A percentile compares a stretch with the other conserved stretches of the same genome.
Conservation (phyloP, 106 monocot genomes). For the Dendrobium catenatum region DNA sequence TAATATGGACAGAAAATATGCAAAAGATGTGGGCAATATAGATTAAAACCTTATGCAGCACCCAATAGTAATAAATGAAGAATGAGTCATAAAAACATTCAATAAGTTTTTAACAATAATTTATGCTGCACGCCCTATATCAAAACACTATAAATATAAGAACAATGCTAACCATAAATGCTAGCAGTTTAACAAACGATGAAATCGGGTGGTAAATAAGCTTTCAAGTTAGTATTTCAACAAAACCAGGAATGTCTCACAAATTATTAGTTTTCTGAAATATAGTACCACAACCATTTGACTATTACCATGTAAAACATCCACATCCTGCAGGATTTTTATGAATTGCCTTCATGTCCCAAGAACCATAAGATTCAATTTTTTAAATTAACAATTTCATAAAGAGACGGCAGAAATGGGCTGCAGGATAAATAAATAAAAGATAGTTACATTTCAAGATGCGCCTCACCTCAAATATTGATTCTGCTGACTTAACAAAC, state of each 20-base stretch:
- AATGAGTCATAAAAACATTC: not conserved
- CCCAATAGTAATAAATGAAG: no score
- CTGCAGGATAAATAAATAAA: not conserved
- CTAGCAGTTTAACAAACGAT: not conserved
- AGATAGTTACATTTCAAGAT: not conserved
- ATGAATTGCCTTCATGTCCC: not conserved
- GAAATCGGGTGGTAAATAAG: not conserved
- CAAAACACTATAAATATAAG: not conserved
- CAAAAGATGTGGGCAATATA: no score
- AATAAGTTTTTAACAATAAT: not conserved
- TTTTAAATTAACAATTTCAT: not conserved
- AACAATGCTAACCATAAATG: not conserved
- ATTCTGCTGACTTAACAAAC: slow-evolving; percentile 77
- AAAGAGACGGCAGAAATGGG: not conserved
- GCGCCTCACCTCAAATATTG: slow-evolving; percentile 64
- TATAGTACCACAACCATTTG: not conserved
- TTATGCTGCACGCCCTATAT: not conserved
- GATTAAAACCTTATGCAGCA: no score
- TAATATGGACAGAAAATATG: no score
- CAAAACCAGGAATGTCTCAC: not conserved
- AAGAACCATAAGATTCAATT: not conserved
- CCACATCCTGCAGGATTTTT: not conserved
- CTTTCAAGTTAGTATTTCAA: not conserved
- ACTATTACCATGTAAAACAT: not conserved
- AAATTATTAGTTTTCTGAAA: not conserved